Evolutionary conservation across 768 basidiomycete species (phyloP).

Genomic region (Calocybe gangraenosa): DNA sequence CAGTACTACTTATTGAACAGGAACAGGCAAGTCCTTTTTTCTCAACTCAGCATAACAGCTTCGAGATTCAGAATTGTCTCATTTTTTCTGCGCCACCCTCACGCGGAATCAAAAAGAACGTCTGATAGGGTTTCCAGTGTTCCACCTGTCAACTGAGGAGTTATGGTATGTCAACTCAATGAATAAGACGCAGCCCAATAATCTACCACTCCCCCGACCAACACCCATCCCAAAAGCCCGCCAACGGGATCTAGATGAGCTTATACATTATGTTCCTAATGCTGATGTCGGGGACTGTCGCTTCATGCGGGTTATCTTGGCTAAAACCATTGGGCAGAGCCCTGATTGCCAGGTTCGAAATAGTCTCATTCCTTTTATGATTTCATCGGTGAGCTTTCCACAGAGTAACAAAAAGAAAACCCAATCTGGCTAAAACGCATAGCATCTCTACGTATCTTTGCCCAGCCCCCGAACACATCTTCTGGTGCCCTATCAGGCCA

Average conservation of each 20-base stretch:
- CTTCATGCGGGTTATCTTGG: conserved; percentile 38
- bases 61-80: too few relatives aligned
- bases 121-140: too few relatives aligned
- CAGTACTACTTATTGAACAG: too few relatives aligned
- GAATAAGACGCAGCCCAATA: too few relatives aligned
- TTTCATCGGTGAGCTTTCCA: not conserved
- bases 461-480: conserved; percentile 47
- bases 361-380: not conserved
- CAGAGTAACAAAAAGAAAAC: conserved; percentile 25
- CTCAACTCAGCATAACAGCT: too few relatives aligned
- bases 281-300: conserved; percentile 19
- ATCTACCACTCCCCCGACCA: not conserved
- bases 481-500: conserved; percentile 47
- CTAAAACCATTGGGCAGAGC: conserved; percentile 36
- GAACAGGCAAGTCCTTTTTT: too few relatives aligned
- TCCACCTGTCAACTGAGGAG: too few relatives aligned
- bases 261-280: conserved; percentile 23
- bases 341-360: conserved; percentile 30
- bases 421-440: conserved; percentile 24
- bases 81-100: too few relatives aligned
- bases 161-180: too few relatives aligned
- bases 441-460: conserved; percentile 41
- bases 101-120: too few relatives aligned
- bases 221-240: conserved; percentile 18
- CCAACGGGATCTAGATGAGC: conserved; percentile 16